A percentile compares a stretch with the other conserved stretches of the same genome.
Conservation (phyloP, 2,329 filamentous ascomycete genomes). For the Scleromitrula shiraiana region DNA sequence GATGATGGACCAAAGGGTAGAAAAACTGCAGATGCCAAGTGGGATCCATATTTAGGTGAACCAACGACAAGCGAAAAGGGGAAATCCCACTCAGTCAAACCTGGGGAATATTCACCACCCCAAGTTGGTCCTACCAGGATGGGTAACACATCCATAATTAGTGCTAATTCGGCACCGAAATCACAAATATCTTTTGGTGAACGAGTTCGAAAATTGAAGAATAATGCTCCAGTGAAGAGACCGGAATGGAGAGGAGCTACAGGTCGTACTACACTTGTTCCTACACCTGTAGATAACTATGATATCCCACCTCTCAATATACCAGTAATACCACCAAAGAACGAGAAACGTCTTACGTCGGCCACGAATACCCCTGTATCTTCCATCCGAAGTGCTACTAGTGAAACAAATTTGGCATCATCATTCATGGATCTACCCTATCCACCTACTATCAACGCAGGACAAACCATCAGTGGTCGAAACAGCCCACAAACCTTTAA, state of each 20-base stretch:
- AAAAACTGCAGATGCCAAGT: conserved; percentile 38
- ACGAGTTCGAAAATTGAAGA: conserved; percentile 37
- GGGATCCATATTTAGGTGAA: conserved; percentile 62
- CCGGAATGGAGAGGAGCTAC: conserved; percentile 68
- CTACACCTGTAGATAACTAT: conserved; percentile 54
- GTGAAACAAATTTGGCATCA: conserved; percentile 25
- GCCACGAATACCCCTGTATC: conserved; percentile 19
- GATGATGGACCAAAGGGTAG: conserved; percentile 16
- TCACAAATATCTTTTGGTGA: conserved; percentile 36
- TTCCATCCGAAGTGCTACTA: conserved; percentile 18
- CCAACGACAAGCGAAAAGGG: conserved; percentile 50
- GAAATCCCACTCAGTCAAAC: conserved; percentile 47
- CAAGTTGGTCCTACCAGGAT: conserved; percentile 13
- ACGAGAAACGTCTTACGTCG: conserved; percentile 32
- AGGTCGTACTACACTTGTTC: conserved; percentile 56
- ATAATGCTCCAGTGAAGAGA: conserved; percentile 26
- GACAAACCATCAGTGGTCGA: conserved; percentile 12
- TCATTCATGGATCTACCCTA: conserved; percentile 10
- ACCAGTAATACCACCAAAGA: conserved; percentile 37
- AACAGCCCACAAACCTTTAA: conserved; percentile 13
- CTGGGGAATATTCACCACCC: conserved; percentile 39
- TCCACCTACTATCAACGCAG: conserved; percentile 15
- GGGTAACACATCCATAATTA: conserved; percentile 22
- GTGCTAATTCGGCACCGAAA: conserved; percentile 25
- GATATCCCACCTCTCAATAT: conserved; percentile 49